Evolutionary conservation across 257 asterid genomes (phyloP).

Genomic region (Coffea canephora): DNA sequence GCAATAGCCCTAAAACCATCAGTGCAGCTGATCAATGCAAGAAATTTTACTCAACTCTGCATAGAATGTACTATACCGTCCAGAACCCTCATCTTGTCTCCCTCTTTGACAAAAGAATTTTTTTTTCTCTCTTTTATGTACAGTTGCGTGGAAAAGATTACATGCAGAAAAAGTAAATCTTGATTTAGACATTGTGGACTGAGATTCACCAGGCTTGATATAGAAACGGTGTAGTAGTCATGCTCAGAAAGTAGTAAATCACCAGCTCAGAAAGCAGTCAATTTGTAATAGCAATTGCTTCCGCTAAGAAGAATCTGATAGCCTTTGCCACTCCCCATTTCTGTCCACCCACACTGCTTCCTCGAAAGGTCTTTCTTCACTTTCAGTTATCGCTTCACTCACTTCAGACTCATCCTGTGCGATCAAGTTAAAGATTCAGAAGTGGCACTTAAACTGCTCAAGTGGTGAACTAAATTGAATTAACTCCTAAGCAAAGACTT

Average conservation of each 20-base stretch:
- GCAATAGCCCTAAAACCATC: too few relatives aligned
- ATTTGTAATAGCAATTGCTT: conserved; percentile 26
- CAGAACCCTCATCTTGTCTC: too few relatives aligned
- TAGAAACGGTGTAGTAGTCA: too few relatives aligned
- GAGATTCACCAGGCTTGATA: neutral
- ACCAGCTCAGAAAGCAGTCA: neutral
- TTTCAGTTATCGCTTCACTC: neutral
- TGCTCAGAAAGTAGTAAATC: neutral
- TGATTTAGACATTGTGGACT: neutral
- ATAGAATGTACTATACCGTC: too few relatives aligned
- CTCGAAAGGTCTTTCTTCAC: neutral
- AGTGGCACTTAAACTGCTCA: too few relatives aligned
- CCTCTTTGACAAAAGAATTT: too few relatives aligned
- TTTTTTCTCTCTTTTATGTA: too few relatives aligned
- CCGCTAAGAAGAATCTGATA: conserved; percentile 28
- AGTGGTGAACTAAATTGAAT: too few relatives aligned
- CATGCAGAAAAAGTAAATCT: neutral
- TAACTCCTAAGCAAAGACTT: neutral
- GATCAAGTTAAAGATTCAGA: neutral
- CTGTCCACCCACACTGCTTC: conserved; percentile 27
- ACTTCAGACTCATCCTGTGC: conserved; percentile 6
- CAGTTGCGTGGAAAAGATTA: neutral
- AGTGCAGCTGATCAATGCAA: too few relatives aligned
- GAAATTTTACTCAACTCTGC: too few relatives aligned
- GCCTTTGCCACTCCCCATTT: conserved; percentile 20